These are phyloP conservation scores for Lachnellula arida DNA, from an alignment of 2,329 filamentous ascomycete species.

Conservation along the genomic window DNA sequence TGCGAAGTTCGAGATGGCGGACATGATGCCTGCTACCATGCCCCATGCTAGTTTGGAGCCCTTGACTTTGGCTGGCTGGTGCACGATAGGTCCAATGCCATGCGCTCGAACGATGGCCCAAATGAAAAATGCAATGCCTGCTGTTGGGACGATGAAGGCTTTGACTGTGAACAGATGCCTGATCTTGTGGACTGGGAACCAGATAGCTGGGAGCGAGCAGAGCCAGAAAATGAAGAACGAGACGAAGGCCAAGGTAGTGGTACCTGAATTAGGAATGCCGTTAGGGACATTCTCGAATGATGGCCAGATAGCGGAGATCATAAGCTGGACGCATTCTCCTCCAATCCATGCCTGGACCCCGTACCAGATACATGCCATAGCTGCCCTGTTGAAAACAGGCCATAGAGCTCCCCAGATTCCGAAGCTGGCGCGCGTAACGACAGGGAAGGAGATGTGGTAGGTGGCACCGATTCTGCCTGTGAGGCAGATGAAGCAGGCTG, in stretches of 20 bases:
- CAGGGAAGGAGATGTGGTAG: conserved; percentile 88
- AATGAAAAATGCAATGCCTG: conserved; percentile 81
- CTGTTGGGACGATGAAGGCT: conserved; percentile 74
- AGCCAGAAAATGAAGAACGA: conserved; percentile 89
- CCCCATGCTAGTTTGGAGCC: conserved; percentile 75
- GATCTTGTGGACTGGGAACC: conserved; percentile 85
- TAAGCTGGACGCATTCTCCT: conserved; percentile 77
- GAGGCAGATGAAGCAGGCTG: conserved; percentile 67
- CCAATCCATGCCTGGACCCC: conserved; percentile 84
- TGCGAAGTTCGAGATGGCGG: conserved; percentile 83
- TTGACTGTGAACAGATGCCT: conserved; percentile 90
- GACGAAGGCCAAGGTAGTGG: conserved; percentile 68
- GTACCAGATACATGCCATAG: conserved; percentile 79
- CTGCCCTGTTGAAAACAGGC: conserved; percentile 86
- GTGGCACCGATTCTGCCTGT: conserved; percentile 80
- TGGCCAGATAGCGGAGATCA: conserved; percentile 81
- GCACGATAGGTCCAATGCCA: conserved; percentile 77
- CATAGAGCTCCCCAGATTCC: conserved; percentile 86
- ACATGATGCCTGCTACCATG: conserved; percentile 83
- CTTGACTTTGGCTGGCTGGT: conserved; percentile 56
- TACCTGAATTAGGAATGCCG: conserved; percentile 63
- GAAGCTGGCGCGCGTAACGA: conserved; percentile 72
- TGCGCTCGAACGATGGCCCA: conserved; percentile 81
- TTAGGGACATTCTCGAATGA: conserved; percentile 59
- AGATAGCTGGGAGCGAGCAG: conserved; percentile 74